These are phyloP conservation scores for Hypoxylon fragiforme DNA, from an alignment of 495 filamentous ascomycete genomes.

Conservation along the genomic window DNA sequence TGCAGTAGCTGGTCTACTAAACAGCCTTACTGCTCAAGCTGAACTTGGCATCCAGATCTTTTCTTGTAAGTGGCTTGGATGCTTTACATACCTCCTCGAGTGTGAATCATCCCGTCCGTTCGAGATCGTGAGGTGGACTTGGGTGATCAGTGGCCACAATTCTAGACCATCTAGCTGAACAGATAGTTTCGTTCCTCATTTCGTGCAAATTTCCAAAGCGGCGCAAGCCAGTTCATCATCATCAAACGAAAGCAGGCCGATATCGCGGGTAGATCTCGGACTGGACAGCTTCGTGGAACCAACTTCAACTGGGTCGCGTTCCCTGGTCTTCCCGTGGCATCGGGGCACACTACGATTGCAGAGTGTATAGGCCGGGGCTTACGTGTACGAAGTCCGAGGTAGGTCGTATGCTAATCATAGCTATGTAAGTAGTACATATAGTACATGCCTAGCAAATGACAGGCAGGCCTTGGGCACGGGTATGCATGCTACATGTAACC, in stretches of 20 bases:
- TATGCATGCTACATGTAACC: constrained; percentile 26
- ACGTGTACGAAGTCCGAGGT: constrained; percentile 23
- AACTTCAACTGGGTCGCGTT: constrained; percentile 5
- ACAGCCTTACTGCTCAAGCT: constrained; percentile 5
- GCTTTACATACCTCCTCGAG: neutral
- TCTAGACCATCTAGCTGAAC: neutral
- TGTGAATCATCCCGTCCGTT: constrained; percentile 17
- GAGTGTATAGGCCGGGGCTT: constrained; percentile 1
- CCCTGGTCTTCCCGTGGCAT: constrained; percentile 8
- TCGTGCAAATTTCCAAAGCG: neutral
- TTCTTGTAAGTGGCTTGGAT: neutral
- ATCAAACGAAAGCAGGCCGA: constrained; percentile 11
- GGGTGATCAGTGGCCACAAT: constrained; percentile 5
- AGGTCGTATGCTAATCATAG: neutral
- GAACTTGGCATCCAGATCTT: constrained; percentile 8
- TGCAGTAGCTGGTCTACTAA: constrained; percentile 7
- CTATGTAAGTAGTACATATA: too few species aligned
- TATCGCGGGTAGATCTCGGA: constrained; percentile 28
- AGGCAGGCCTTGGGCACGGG: constrained; percentile 10
- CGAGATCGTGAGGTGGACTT: constrained; percentile 1
- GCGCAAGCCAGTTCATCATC: too few species aligned
- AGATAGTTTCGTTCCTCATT: neutral
- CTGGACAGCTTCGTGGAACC: constrained; percentile 11
- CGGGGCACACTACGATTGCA: neutral
- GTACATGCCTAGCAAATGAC: too few species aligned